Conservation (phyloP, 768 basidiomycete genomes). For the Leccinum variicolor region DNA sequence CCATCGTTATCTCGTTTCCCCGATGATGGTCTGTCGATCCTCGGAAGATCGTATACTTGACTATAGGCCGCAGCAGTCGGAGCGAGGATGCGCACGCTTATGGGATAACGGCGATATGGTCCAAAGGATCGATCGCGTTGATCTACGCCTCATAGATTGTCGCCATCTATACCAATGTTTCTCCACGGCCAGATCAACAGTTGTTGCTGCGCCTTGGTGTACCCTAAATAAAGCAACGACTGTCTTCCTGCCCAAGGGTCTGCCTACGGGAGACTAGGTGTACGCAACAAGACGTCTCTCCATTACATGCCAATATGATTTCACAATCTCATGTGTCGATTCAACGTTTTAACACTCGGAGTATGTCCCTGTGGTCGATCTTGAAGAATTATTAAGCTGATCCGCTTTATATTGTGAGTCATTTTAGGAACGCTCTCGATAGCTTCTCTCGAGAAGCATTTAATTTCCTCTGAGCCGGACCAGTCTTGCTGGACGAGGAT, state of each 20-base stretch:
- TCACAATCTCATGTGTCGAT: background rate
- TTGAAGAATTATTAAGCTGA: background rate
- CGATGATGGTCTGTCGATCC: conserved; percentile 9
- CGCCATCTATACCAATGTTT: background rate
- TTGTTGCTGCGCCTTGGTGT: background rate
- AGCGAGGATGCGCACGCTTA: background rate
- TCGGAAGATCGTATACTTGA: conserved; percentile 1
- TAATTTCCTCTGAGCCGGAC: background rate
- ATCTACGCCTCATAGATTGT: background rate
- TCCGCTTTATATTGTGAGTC: background rate
- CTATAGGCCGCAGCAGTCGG: background rate
- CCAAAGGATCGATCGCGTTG: conserved; percentile 2
- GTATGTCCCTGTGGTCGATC: background rate
- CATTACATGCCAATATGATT: background rate
- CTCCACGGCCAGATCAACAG: background rate
- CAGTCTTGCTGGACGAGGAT: background rate
- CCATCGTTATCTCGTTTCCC: background rate
- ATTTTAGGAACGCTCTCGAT: background rate
- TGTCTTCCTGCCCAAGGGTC: too few species aligned
- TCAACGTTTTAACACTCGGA: background rate
- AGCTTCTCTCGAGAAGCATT: background rate
- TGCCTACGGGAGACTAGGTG: too few species aligned
- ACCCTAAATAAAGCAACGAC: too few species aligned
- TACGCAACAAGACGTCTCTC: background rate
- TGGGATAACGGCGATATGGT: background rate